Base-by-base conservation (phyloP, 352 stramenopile species). In the Pythium dissimile region DNA sequence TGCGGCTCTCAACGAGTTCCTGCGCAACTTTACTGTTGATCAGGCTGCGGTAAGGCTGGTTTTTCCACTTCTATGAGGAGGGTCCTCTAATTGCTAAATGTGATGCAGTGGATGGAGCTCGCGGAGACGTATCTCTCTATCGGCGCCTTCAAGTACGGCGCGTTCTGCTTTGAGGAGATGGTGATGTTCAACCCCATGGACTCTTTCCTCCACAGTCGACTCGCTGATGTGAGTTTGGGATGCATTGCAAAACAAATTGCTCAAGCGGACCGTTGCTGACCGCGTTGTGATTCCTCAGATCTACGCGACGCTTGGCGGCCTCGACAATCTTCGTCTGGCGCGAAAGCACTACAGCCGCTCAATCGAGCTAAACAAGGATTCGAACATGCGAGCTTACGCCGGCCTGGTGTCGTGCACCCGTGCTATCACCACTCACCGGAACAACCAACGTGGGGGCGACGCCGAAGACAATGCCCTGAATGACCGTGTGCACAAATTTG, bases 161-260 rank as follows among this genome's bases (percentile, higher is more conserved):
- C 64, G 8, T 80, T 77, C 54, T 77, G 72, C 69, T 80, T 72
- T 35, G 72, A 80, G 38, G 72, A 80, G 44, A 44, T 80, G 15
- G 63, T 74, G 41, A 32, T 80, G 31, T 62, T 68, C 26, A 76
- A 80, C 48, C 72, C 72, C 18, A 61, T 73, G 46, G 67, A 72
- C 39, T 69, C 67, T n/a, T 69, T 72, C 54, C 52, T 71, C 34
- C 68, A 77, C 51, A 66, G 50, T 48, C 66, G 69, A 16, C 61
- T 80, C 2, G 72, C 43, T 11, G 72, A 80, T 58, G 59, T 78
- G 51, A 34, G 62, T 57, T 41, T 15, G 3, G 21, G 12, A n/a
- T 16, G 21, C 23, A 24, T 42, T 28, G 2, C 13, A 20, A 11
- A 42, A 26, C n/a, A 26, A 18, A 39, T 28, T n/a, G n/a, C n/a